phyloP scores from a whole-genome alignment of 2,329 filamentous ascomycete species.

The Trichoderma simmonsii region DNA sequence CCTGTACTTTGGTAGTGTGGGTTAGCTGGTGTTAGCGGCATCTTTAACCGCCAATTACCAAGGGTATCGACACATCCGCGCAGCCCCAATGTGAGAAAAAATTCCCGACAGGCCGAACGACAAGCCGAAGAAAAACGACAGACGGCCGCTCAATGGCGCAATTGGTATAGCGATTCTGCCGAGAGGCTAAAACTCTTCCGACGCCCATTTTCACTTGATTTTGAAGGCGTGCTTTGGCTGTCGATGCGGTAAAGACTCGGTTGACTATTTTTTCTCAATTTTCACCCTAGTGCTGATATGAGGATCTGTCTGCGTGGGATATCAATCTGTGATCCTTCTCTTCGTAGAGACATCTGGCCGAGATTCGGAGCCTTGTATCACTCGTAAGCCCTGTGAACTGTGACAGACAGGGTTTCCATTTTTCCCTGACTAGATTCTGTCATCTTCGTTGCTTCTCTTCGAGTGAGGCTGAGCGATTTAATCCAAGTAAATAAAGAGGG shows the following conservation, averaged over 20 bases:
- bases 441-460: background rate
- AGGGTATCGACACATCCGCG: background rate
- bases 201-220: background rate
- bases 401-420: background rate
- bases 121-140: background rate
- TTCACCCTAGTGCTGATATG: constrained; percentile 2
- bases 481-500: background rate
- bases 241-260: constrained; percentile 11
- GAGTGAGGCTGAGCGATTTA: background rate
- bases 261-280: background rate
- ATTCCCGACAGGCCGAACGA: constrained; percentile 4
- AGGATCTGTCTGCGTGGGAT: background rate
- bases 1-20: too few relatives aligned
- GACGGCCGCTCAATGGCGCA: constrained; percentile 6
- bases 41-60: background rate
- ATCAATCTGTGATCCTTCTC: background rate
- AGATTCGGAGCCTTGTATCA: background rate
- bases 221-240: background rate
- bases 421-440: background rate
- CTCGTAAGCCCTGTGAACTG: background rate
- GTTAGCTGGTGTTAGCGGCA: background rate
- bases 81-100: background rate
- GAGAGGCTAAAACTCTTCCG: background rate
- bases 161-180: background rate
- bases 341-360: background rate